These are phyloP conservation scores for Gonapodya sp. DNA, from an alignment of 192 early-diverging fungal species.

Conservation along the genomic window DNA sequence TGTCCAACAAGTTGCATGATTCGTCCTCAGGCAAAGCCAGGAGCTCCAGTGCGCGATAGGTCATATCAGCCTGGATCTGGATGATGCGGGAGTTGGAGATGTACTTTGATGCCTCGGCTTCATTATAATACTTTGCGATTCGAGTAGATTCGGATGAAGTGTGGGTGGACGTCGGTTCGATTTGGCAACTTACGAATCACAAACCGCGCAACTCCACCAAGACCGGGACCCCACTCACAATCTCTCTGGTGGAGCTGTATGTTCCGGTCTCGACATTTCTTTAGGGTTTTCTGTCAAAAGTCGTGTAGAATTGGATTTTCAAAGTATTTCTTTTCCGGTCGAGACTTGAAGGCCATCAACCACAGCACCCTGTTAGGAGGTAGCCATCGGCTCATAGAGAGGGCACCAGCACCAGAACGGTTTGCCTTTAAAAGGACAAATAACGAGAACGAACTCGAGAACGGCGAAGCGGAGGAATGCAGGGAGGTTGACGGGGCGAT, in stretches of 20 bases:
- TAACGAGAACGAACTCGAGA: not conserved
- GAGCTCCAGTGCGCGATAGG: constrained; percentile 81
- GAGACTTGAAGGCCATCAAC: not conserved
- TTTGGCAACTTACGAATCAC: too few relatives aligned
- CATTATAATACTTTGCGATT: constrained; percentile 74
- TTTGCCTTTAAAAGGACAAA: not conserved
- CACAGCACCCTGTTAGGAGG: not conserved
- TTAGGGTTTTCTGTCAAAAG: too few relatives aligned
- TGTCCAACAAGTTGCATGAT: constrained; percentile 75
- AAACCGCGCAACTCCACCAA: too few relatives aligned
- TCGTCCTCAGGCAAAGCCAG: constrained; percentile 68
- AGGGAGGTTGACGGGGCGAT: not conserved
- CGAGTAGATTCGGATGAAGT: constrained; percentile 10
- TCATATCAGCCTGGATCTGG: constrained; percentile 90
- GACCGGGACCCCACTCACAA: too few relatives aligned
- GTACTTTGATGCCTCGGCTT: constrained; percentile 87
- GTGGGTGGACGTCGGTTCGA: not conserved
- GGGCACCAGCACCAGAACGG: not conserved
- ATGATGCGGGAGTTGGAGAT: constrained; percentile 89
- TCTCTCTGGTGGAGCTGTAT: constrained; percentile 93
- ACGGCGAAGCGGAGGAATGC: constrained; percentile 3
- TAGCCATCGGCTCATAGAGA: not conserved
- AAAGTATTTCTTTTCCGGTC: not conserved
- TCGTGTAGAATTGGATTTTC: too few relatives aligned
- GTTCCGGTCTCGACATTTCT: constrained; percentile 90